Evolutionary conservation across 208 protist genomes (phyloP).

Genomic region (Jaenimonas drosophilae): DNA sequence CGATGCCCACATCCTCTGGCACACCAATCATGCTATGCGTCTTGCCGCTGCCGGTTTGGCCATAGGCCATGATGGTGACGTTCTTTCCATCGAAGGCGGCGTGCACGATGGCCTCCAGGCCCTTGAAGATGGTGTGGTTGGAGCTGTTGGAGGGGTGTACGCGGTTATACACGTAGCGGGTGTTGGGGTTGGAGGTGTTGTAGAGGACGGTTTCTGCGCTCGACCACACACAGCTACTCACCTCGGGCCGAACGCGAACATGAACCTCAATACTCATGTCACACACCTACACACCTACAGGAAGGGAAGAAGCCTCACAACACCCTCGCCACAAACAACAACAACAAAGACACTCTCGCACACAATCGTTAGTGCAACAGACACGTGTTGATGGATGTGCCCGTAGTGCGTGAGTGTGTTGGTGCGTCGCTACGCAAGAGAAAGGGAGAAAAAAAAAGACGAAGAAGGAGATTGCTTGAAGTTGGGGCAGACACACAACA

Average conservation of each 20-base stretch:
- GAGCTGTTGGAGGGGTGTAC: slow-evolving; percentile 67
- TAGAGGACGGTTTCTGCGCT: slow-evolving; percentile 79
- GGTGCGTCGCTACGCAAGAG: neutral
- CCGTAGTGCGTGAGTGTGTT: no score
- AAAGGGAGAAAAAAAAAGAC: slow-evolving; percentile 8
- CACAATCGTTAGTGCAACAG: no score
- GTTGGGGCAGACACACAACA: no score
- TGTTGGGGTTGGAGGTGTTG: slow-evolving; percentile 67
- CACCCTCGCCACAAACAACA: no score
- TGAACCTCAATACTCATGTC: slow-evolving; percentile 85
- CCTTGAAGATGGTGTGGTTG: slow-evolving; percentile 71
- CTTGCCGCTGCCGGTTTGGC: slow-evolving; percentile 90
- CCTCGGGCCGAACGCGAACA: slow-evolving; percentile 66
- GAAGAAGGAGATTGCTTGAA: slow-evolving; percentile 1
- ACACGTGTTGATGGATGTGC: no score
- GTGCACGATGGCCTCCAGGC: slow-evolving; percentile 68
- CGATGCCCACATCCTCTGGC: slow-evolving; percentile 27
- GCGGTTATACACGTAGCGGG: slow-evolving; percentile 78
- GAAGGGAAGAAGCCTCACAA: no score
- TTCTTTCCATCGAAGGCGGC: slow-evolving; percentile 71
- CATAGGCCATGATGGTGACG: slow-evolving; percentile 79
- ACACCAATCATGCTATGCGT: slow-evolving; percentile 84
- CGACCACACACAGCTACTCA: slow-evolving; percentile 56
- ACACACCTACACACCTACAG: no score
- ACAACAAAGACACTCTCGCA: no score